Percentiles rank a stretch among this genome's conserved stretches.
phyloP scores from a whole-genome alignment of 345 rosid genomes.

The Trapa bicornis region DNA sequence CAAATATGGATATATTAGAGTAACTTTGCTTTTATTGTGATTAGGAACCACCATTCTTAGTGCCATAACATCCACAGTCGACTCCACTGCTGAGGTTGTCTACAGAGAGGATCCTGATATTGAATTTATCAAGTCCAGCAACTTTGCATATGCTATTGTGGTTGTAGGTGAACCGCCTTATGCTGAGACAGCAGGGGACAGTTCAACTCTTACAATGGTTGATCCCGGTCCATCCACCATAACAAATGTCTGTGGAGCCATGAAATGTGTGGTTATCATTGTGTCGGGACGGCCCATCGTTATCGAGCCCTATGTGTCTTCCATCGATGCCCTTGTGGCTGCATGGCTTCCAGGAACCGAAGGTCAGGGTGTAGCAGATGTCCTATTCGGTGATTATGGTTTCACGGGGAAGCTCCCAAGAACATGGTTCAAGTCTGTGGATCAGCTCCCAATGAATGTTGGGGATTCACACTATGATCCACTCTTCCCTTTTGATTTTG shows the following conservation, averaged over 20 bases:
- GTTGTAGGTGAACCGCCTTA: conserved; percentile 76
- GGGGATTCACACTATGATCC: conserved; percentile 77
- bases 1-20: neutral
- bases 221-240: conserved; percentile 57
- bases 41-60: conserved; percentile 76
- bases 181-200: conserved; percentile 80
- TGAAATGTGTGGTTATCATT: conserved; percentile 65
- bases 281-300: conserved; percentile 84
- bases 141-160: conserved; percentile 65
- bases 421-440: conserved; percentile 79
- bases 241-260: conserved; percentile 46
- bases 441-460: conserved; percentile 85
- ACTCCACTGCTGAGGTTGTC: conserved; percentile 51
- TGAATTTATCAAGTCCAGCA: conserved; percentile 52
- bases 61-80: conserved; percentile 59
- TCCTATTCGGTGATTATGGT: conserved; percentile 70
- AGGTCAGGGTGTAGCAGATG: conserved; percentile 86
- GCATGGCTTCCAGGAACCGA: conserved; percentile 96
- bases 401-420: conserved; percentile 78
- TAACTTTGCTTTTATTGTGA: neutral
- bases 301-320: conserved; percentile 56
- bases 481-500: conserved; percentile 66
- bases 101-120: conserved; percentile 50
- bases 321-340: conserved; percentile 65
- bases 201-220: conserved; percentile 44